A percentile compares a stretch with the other conserved stretches of the same genome.
Evolutionary conservation across 331 rosid species (phyloP).

Genomic region (Telfairia occidentalis): DNA sequence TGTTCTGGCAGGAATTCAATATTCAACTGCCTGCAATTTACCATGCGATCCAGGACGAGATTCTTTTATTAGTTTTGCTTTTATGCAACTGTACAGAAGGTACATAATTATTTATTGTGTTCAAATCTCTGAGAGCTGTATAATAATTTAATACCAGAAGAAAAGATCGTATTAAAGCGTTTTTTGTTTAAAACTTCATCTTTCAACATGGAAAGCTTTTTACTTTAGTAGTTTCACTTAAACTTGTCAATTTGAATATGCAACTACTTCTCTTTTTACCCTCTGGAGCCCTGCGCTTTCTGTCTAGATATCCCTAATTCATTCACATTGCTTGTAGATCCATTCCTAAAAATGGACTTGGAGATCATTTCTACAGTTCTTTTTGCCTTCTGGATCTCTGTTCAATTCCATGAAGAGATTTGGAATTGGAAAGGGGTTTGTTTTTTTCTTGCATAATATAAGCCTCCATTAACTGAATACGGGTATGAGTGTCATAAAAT

Average conservation of each 20-base stretch:
- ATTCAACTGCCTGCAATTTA: conserved; percentile 18
- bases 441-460: not conserved
- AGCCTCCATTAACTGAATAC: not conserved
- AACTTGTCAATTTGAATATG: not conserved
- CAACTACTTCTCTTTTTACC: not conserved
- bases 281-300: not conserved
- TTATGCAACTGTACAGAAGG: conserved; percentile 49
- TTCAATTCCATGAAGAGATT: not conserved
- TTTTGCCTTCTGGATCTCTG: not conserved
- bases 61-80: conserved; percentile 72
- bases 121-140: conserved; percentile 33
- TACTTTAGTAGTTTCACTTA: conserved; percentile 20
- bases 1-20: conserved; percentile 37
- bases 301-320: not conserved
- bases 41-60: conserved; percentile 30
- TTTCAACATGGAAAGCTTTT: conserved; percentile 23
- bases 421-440: not conserved
- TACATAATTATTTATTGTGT: conserved; percentile 30
- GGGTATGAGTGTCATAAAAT: not conserved
- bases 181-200: conserved; percentile 13
- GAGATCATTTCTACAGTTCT: not conserved
- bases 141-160: conserved; percentile 29
- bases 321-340: not conserved
- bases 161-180: conserved; percentile 16
- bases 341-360: not conserved